Conservation (phyloP, 2,329 filamentous ascomycete species). For the Neophaeococcomyces mojaviensis region DNA sequence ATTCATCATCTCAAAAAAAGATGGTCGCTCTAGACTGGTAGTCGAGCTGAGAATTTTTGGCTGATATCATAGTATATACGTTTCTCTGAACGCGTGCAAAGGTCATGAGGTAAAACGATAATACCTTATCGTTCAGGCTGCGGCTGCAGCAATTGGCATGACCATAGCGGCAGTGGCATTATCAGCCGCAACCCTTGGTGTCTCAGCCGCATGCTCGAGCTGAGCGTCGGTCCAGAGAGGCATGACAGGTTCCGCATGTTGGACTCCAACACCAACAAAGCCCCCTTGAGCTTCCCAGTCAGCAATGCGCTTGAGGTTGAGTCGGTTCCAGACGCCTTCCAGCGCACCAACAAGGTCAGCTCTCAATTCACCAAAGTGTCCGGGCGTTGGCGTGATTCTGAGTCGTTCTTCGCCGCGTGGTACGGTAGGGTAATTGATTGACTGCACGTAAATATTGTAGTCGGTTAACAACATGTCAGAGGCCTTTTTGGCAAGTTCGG, state of each 20-base stretch:
- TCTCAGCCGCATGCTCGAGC: constrained; percentile 39
- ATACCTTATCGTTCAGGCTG: constrained; percentile 9
- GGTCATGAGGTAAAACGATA: neutral
- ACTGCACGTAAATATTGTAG: constrained; percentile 93
- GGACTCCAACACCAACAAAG: constrained; percentile 85
- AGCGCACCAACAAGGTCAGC: constrained; percentile 78
- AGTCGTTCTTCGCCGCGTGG: constrained; percentile 96
- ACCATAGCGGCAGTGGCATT: constrained; percentile 10
- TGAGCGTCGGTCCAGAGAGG: constrained; percentile 92
- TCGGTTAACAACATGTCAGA: constrained; percentile 86
- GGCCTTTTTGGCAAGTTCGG: constrained; percentile 82
- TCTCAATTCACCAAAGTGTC: constrained; percentile 76
- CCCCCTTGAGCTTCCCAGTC: constrained; percentile 88
- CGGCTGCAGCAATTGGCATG: constrained; percentile 19
- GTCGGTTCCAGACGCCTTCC: constrained; percentile 78
- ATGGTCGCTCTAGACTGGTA: constrained; percentile 53
- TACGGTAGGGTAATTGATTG: constrained; percentile 98
- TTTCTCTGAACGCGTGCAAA: neutral
- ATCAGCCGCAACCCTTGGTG: constrained; percentile 11
- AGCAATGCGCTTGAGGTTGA: constrained; percentile 84
- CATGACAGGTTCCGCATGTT: constrained; percentile 51
- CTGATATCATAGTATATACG: neutral
- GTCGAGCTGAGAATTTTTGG: neutral
- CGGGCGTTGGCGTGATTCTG: constrained; percentile 90
- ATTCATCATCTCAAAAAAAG: constrained; percentile 84